Evolutionary conservation across 768 basidiomycete genomes (phyloP).

Genomic region (Mycena vitilis): DNA sequence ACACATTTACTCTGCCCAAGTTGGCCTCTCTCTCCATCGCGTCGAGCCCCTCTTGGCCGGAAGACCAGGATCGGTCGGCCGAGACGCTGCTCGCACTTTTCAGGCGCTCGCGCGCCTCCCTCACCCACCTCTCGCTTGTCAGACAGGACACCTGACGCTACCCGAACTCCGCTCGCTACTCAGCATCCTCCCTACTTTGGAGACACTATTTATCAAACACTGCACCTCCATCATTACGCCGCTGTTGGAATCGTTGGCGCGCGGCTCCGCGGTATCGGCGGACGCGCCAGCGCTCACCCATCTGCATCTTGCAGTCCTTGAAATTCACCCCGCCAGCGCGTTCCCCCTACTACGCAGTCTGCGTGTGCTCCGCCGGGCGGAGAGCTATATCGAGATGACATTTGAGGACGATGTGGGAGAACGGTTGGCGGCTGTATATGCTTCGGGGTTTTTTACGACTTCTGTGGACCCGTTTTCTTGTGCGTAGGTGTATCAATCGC

Average conservation of each 20-base stretch:
- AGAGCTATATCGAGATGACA: not conserved
- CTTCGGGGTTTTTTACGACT: conserved; percentile 3
- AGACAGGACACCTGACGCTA: not conserved
- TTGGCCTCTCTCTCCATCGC: not conserved
- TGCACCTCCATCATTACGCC: not conserved
- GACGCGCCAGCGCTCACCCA: not conserved
- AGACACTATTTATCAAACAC: not conserved
- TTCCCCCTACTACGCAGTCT: not conserved
- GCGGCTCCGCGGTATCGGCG: not conserved
- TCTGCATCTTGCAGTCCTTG: not conserved
- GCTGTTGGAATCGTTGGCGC: not conserved
- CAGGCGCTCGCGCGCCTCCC: not conserved
- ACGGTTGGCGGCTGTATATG: not conserved
- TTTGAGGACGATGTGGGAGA: conserved; percentile 1
- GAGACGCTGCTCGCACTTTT: not conserved
- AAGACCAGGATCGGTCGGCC: too few species aligned
- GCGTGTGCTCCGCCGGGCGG: not conserved
- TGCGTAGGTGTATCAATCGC: too few species aligned
- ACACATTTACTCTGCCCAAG: not conserved
- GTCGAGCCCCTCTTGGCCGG: too few species aligned
- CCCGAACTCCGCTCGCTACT: not conserved
- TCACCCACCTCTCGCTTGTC: not conserved
- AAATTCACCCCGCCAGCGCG: not conserved
- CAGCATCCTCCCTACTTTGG: not conserved
- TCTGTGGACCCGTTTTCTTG: too few species aligned